Base-by-base conservation (phyloP, 2,329 filamentous ascomycete genomes). In the Hortaea sp. region DNA sequence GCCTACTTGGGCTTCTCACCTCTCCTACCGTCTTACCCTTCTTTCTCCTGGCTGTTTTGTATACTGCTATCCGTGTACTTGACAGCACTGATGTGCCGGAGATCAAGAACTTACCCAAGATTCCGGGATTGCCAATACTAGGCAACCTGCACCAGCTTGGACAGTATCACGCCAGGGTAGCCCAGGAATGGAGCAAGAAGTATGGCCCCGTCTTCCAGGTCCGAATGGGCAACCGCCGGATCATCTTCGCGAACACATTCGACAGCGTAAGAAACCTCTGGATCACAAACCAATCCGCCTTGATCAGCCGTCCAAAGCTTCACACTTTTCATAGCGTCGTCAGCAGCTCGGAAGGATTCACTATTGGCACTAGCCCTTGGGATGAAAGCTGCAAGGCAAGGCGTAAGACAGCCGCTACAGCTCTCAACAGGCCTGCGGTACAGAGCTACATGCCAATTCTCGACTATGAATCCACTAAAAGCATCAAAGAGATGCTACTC, bases 241-340 rank as follows among this genome's bases (percentile, higher is more conserved):
- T 89, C 49, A 72, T 90, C 30, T 88, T 88, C 57, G 85, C 84
- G 51, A 90, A 90, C 57, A 81, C 78, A 1, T 89, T 87, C 57
- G 81, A 86, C 13, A 77, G 82, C 0, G 84, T 89, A 31, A 79
- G 77, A 45, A 73, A 82, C 53, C 71, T 90, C 20, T 89, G 85
- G 81, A 84, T 88, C 62, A 84, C 79, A 7, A 82, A 90, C 56
- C 85, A 88, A 57, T 85, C 84, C 0, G 75, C 85, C 0, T 69
- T 89, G 48, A 87, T 88, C 57, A 88, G 84, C 1, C 77, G 86
- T 1, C 86, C 86, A 0, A 86, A 74, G 27, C 77, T 88, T 41
- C 84, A 90, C 64, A 90, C 85, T 1, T 90, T 89, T 64, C 85
- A 89, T 65, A 84, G 76, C 5, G 82, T 89, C 4, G 82, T 88